Percentiles rank a stretch among this genome's conserved stretches.
Evolutionary conservation across 768 basidiomycete species (phyloP).

Genomic region (Russula brevipes): DNA sequence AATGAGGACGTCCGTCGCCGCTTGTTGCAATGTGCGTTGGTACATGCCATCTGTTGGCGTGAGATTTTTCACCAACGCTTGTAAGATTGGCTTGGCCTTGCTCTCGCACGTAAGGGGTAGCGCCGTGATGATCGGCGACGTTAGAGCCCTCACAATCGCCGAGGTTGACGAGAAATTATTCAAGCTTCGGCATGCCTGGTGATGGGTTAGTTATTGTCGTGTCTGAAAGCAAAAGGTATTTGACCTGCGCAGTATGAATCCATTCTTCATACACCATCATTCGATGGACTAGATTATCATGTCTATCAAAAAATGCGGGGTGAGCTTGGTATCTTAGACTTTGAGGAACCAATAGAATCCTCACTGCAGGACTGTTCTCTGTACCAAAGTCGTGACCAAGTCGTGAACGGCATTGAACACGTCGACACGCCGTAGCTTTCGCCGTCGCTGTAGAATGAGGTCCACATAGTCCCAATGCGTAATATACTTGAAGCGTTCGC

Average conservation of each 20-base stretch:
- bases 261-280: conserved; percentile 8
- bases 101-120: conserved; percentile 13
- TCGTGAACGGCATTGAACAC: conserved; percentile 13
- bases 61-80: neutral
- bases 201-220: neutral
- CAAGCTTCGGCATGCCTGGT: conserved; percentile 4
- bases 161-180: conserved; percentile 16
- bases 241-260: conserved; percentile 15
- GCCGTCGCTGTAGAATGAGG: neutral
- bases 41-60: neutral
- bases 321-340: neutral
- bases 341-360: neutral
- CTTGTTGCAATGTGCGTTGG: neutral
- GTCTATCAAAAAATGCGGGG: neutral
- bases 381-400: conserved; percentile 5
- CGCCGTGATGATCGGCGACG: neutral
- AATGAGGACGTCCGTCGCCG: neutral
- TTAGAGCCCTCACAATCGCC: conserved; percentile 11
- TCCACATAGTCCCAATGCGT: conserved; percentile 20
- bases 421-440: neutral
- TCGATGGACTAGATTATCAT: conserved; percentile 1
- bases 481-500: conserved; percentile 14
- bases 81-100: neutral
- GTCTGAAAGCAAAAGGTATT: neutral
- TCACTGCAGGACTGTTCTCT: conserved; percentile 6